phyloP scores from a whole-genome alignment of 768 basidiomycete genomes.

The Leccinum subgranulosum region DNA sequence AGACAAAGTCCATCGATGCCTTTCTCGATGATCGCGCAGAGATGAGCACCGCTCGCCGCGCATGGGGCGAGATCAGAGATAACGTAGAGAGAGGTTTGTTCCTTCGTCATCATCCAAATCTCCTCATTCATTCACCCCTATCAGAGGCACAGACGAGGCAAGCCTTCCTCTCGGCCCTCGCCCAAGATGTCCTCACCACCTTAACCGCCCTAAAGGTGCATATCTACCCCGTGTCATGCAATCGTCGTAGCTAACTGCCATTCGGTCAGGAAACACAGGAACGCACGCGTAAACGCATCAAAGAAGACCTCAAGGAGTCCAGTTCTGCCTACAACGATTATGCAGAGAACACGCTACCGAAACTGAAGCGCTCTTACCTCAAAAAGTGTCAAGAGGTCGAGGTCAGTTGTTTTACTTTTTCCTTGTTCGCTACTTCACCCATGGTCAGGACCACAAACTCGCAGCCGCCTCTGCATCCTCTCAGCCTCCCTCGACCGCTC shows the following conservation, averaged over 20 bases:
- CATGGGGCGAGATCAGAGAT: slow-evolving; percentile 84
- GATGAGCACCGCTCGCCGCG: slow-evolving; percentile 59
- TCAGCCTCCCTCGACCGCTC: slow-evolving; percentile 28
- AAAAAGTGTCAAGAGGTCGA: slow-evolving; percentile 89
- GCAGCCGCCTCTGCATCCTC: slow-evolving; percentile 37
- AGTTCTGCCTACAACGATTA: slow-evolving; percentile 75
- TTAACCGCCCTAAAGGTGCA: slow-evolving; percentile 64
- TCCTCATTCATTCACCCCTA: slow-evolving; percentile 4
- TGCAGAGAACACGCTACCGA: slow-evolving; percentile 75
- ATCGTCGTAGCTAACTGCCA: neutral
- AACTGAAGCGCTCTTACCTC: slow-evolving; percentile 72
- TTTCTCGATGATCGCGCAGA: slow-evolving; percentile 72
- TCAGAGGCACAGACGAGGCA: slow-evolving; percentile 79
- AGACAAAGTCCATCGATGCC: slow-evolving; percentile 65
- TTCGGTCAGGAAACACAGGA: slow-evolving; percentile 76
- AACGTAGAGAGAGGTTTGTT: slow-evolving; percentile 74
- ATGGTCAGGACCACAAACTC: slow-evolving; percentile 59
- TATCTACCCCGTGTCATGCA: neutral
- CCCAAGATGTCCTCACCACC: slow-evolving; percentile 68
- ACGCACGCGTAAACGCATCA: slow-evolving; percentile 86
- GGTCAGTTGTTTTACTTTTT: slow-evolving; percentile 39
- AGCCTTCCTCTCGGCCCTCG: slow-evolving; percentile 72
- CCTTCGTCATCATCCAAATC: neutral
- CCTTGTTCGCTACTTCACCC: slow-evolving; percentile 8
- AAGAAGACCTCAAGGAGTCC: slow-evolving; percentile 85